Base-by-base conservation (phyloP, 2,329 filamentous ascomycete genomes). In the Hymenoscyphus albidus region DNA sequence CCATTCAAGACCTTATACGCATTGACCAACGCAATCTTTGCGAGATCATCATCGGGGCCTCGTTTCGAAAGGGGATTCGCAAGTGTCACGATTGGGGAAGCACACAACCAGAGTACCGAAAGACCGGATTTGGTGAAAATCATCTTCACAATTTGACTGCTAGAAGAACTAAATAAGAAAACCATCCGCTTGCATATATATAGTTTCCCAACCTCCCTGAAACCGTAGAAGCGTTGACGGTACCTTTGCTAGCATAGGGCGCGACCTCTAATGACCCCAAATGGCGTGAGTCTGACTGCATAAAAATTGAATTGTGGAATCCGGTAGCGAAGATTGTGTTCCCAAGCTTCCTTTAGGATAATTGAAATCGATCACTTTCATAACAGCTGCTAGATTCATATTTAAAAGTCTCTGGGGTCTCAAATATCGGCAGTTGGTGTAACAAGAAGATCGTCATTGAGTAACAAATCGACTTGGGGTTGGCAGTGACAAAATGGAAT, bases 1-100 rank as follows among this genome's bases (percentile, higher is more conserved):
- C 67, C 67, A 31, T 67, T 64, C 55, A 69, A 51, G 2, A 67
- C 59, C 58, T 67, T 66, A 55, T 64, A 69, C 2, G 35, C 65
- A 61, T 69, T 69, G 16, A 60, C 62, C 16, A 67, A 63, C 18
- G 67, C 67, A 22, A 48, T 66, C 16, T 59, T 27, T 12, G 67
- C 65, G 35, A 69, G 59, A 32, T 59, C 65, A 38, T 57, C 55
- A 38, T 57, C 55, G 6, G 32, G 32, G 16, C 55, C 55, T n/a
- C 16, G 14, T 57, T 57, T 57, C 55, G 55, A n/a, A 9, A 57
- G n/a, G 7, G 55, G 31, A 12, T 32, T 35, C 32, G 13, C 55
- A 38, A 38, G 31, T 18, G 55, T 4, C n/a, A 57, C 27, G 9
- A 22, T 27, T 18, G 48, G 22, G 22, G 48, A 22, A 27, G 13